phyloP scores from a whole-genome alignment of 352 stramenopile genomes.

The Phytophthora pisi region DNA sequence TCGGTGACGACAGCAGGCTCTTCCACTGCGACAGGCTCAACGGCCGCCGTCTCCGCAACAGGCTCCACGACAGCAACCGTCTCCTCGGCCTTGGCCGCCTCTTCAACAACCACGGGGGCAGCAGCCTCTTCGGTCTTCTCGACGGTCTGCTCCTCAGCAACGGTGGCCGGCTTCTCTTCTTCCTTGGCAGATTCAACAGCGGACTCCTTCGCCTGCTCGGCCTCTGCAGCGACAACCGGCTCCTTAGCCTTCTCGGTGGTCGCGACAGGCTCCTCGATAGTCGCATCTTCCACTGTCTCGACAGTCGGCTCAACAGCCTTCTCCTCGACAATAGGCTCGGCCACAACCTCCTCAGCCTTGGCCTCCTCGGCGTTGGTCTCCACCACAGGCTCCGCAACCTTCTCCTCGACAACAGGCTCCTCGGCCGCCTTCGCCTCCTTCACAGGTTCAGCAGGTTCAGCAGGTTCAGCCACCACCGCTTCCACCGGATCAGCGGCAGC shows the following conservation, averaged over 20 bases:
- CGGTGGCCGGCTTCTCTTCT: constrained; percentile 1
- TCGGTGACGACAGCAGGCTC: constrained; percentile 12
- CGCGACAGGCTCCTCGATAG: constrained; percentile 10
- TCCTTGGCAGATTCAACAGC: not conserved
- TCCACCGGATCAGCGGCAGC: not conserved
- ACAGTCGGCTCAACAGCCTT: constrained; percentile 2
- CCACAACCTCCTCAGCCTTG: not conserved
- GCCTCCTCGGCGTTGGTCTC: too few species aligned
- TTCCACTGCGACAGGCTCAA: constrained; percentile 3
- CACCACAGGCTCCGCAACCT: not conserved
- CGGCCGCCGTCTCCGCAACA: constrained; percentile 1
- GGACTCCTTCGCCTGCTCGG: not conserved
- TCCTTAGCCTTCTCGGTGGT: constrained; percentile 18
- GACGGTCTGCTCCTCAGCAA: constrained; percentile 5
- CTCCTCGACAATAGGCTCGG: constrained; percentile 5
- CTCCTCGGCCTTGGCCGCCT: constrained; percentile 10
- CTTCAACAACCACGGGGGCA: not conserved
- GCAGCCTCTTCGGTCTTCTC: constrained; percentile 15
- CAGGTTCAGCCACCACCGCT: too few species aligned
- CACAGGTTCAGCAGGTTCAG: not conserved
- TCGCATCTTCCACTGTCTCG: constrained; percentile 17
- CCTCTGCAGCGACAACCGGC: not conserved
- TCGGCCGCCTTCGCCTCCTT: not conserved
- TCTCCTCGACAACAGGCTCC: constrained; percentile 2
- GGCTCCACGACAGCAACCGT: constrained; percentile 6